phyloP scores from a whole-genome alignment of 805 yeast genomes.

The Metschnikowia lochheadii region DNA sequence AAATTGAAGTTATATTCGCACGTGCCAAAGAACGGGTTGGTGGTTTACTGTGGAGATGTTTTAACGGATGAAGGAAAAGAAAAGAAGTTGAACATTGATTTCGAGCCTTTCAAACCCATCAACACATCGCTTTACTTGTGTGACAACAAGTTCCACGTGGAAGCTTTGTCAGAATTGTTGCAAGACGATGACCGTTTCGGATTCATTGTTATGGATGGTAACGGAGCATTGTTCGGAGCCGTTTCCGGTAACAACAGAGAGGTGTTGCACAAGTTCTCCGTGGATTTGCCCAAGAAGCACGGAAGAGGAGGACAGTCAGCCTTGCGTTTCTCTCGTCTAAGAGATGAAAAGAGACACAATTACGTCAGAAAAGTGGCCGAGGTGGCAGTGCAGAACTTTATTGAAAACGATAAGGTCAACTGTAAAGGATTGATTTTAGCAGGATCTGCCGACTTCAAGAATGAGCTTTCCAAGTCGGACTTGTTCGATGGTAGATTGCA shows the following conservation, averaged over 20 bases:
- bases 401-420: constrained; percentile 89
- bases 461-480: constrained; percentile 88
- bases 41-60: constrained; percentile 97
- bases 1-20: constrained; percentile 83
- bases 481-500: constrained; percentile 87
- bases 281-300: constrained; percentile 98
- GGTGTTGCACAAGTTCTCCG: constrained; percentile 89
- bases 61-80: constrained; percentile 96
- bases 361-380: constrained; percentile 98
- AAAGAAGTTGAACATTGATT: constrained; percentile 93
- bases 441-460: constrained; percentile 99
- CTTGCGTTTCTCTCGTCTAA: constrained; percentile 94
- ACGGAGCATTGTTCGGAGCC: constrained; percentile 93
- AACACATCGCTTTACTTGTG: constrained; percentile 92
- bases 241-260: constrained; percentile 97
- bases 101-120: constrained; percentile 98
- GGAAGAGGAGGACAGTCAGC: constrained; percentile 99
- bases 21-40: constrained; percentile 94
- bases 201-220: constrained; percentile 99
- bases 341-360: constrained; percentile 99
- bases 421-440: constrained; percentile 94
- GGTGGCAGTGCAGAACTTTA: constrained; percentile 95
- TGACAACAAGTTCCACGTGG: constrained; percentile 98
- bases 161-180: constrained; percentile 87
- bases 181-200: constrained; percentile 97